Percentiles rank a stretch among this genome's conserved stretches.
phyloP scores from a whole-genome alignment of 1,284 basidiomycete genomes.

The Agroathelia rolfsii region DNA sequence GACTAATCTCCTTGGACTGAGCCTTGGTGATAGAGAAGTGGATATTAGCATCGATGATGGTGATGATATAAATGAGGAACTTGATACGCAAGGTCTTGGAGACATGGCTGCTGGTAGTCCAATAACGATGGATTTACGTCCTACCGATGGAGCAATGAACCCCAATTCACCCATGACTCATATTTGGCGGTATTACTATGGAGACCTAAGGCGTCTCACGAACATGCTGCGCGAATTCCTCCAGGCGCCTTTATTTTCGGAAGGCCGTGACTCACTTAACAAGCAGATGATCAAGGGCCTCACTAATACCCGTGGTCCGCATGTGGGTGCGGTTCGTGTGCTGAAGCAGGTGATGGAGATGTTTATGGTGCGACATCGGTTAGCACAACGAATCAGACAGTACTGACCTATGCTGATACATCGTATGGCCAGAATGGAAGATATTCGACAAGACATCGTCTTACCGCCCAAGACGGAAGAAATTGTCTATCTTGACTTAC shows the following conservation, averaged over 20 bases:
- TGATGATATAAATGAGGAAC: slow-evolving; percentile 5
- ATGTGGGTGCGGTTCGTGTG: slow-evolving; percentile 55
- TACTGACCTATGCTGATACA: slow-evolving; percentile 4
- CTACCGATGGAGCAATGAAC: too few relatives aligned
- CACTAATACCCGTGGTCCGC: slow-evolving; percentile 42
- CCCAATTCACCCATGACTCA: slow-evolving; percentile 8
- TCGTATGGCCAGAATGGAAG: slow-evolving; percentile 41
- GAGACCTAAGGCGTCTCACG: slow-evolving; percentile 58
- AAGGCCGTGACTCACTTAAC: slow-evolving; percentile 34
- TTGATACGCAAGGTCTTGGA: slow-evolving; percentile 1
- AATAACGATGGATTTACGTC: too few relatives aligned
- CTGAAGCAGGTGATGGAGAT: slow-evolving; percentile 60
- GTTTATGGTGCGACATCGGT: slow-evolving; percentile 76
- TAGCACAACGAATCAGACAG: slow-evolving; percentile 12
- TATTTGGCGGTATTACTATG: slow-evolving; percentile 32
- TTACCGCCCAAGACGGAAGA: slow-evolving; percentile 56
- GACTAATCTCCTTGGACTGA: slow-evolving; percentile 64
- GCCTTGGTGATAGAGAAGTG: slow-evolving; percentile 35
- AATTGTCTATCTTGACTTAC: slow-evolving; percentile 58
- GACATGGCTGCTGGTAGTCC: too few relatives aligned
- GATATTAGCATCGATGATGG: slow-evolving; percentile 13
- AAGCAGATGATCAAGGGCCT: slow-evolving; percentile 46
- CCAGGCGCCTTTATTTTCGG: slow-evolving; percentile 52
- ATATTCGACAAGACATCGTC: slow-evolving; percentile 63
- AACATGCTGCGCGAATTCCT: slow-evolving; percentile 70